Conservation (phyloP, 2,329 filamentous ascomycete species). For the Hypomyces perniciosus region DNA sequence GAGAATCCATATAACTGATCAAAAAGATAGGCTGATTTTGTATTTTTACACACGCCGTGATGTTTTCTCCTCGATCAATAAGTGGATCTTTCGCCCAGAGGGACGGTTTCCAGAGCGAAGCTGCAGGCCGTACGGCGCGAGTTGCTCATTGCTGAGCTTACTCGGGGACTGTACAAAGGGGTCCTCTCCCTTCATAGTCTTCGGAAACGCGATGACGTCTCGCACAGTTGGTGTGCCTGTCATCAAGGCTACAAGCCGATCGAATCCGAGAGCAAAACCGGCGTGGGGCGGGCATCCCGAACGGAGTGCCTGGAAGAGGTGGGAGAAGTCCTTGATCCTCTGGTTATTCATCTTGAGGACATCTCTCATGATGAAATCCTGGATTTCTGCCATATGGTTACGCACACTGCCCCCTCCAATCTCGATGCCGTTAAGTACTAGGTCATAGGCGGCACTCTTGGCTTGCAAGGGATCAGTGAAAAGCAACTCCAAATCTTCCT, state of each 20-base stretch:
- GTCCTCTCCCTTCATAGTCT: conserved; percentile 86
- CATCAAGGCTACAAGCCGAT: conserved; percentile 76
- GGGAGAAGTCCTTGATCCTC: conserved; percentile 73
- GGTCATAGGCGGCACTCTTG: conserved; percentile 85
- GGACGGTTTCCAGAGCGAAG: conserved; percentile 13
- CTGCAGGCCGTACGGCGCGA: conserved; percentile 42
- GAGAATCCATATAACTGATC: too few relatives aligned
- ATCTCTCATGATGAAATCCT: conserved; percentile 78
- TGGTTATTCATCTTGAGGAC: conserved; percentile 71
- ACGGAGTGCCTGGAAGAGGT: conserved; percentile 74
- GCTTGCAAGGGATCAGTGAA: conserved; percentile 64
- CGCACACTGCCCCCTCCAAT: conserved; percentile 87
- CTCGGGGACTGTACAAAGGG: conserved; percentile 73
- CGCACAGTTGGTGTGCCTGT: conserved; percentile 69
- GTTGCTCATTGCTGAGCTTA: conserved; percentile 52
- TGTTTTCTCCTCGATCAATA: background rate
- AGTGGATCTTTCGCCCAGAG: background rate
- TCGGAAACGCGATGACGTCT: conserved; percentile 96
- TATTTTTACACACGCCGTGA: too few relatives aligned
- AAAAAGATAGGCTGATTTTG: too few relatives aligned
- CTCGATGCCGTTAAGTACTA: conserved; percentile 93
- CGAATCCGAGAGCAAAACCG: conserved; percentile 87
- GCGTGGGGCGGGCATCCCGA: conserved; percentile 92
- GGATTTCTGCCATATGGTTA: conserved; percentile 79
- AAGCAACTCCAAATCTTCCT: conserved; percentile 68